Conservation (phyloP, 768 basidiomycete genomes). For the Kwoniella botswanensis region DNA sequence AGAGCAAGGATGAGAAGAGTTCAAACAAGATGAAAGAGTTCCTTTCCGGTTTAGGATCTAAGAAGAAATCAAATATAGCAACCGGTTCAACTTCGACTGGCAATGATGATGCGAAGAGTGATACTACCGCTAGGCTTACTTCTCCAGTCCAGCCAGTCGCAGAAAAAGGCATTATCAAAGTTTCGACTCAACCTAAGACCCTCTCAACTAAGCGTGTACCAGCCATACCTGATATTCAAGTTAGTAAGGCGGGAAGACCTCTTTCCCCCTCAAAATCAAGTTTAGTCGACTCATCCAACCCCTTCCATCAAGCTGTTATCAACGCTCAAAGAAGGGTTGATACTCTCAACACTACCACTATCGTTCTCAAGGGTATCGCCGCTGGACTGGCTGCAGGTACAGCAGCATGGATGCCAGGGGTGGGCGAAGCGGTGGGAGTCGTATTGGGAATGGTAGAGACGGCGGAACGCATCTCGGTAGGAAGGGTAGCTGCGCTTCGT, state of each 20-base stretch:
- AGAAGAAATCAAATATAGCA: slow-evolving; percentile 7
- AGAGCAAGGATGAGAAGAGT: slow-evolving; percentile 3
- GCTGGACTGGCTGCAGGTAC: slow-evolving; percentile 22
- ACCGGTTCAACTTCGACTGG: not conserved
- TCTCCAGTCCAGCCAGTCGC: not conserved
- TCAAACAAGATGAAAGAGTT: slow-evolving; percentile 21
- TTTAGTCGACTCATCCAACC: slow-evolving; percentile 7
- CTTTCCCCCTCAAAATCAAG: not conserved
- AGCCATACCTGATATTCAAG: not conserved
- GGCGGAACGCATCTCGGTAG: slow-evolving; percentile 34
- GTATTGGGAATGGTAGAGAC: slow-evolving; percentile 34
- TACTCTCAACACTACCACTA: slow-evolving; percentile 24
- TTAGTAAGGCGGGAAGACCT: not conserved
- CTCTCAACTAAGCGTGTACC: not conserved
- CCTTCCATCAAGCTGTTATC: slow-evolving; percentile 24
- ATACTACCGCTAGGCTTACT: not conserved
- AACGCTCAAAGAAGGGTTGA: slow-evolving; percentile 37
- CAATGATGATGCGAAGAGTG: slow-evolving; percentile 10
- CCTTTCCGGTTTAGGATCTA: slow-evolving; percentile 8
- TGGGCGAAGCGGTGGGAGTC: slow-evolving; percentile 35
- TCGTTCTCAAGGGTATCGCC: slow-evolving; percentile 22
- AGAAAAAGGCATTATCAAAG: not conserved
- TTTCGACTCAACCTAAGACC: not conserved
- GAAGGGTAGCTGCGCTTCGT: slow-evolving; percentile 42
- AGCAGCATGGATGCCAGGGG: slow-evolving; percentile 40